Evolutionary conservation across 257 asterid genomes (phyloP), one percentile per base, ranked within the genome.

Genomic region (Primulina tabacum): DNA sequence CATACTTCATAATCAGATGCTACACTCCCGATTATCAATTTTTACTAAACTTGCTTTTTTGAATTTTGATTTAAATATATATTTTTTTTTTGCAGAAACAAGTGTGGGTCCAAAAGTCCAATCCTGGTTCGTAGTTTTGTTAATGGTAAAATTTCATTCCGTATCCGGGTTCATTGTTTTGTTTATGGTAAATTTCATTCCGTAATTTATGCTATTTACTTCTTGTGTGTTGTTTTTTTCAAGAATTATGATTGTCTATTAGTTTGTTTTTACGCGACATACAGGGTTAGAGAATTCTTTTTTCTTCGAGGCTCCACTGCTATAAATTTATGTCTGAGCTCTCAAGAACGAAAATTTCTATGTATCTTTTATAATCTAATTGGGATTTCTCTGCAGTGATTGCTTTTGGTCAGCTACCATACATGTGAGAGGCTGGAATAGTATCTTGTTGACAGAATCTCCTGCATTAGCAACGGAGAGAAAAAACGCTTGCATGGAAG

Each of bases 101-200:
- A 85, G 94, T 92, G 71, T 89, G 98, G 98, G 94, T 92, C 83
- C 98, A 92, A 72, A 92, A 92, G 92, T 86, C 98, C 53, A 81
- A 90, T 80, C 82, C 96, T 53, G 95, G 92, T 59, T 82, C 96
- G 58, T 92, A 84, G 81, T 79, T 70, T 68, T 73, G 79, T 72
- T 69, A 64, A 75, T 67, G 92, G 97, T 90, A 17, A 79, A 80
- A 90, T 67, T 77, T 73, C 62, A 53, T 66, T 74, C 62, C 47
- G 7, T 34, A 50, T 80, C 82, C 96, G 47, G 94, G 90, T 59
- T 82, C 96, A 60, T 92, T 82, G 81, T 78, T 70, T 68, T 73
- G 79, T 72, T 69, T 66, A 75, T 67, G 92, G 97, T 90, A 17
- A 79, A 80, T 67, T 77, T 73, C 62, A 53, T 66, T 74, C 65